Evolutionary conservation across 306 rosid species (phyloP), one percentile per base, ranked within the genome.

Genomic region (Begonia masoniana): DNA sequence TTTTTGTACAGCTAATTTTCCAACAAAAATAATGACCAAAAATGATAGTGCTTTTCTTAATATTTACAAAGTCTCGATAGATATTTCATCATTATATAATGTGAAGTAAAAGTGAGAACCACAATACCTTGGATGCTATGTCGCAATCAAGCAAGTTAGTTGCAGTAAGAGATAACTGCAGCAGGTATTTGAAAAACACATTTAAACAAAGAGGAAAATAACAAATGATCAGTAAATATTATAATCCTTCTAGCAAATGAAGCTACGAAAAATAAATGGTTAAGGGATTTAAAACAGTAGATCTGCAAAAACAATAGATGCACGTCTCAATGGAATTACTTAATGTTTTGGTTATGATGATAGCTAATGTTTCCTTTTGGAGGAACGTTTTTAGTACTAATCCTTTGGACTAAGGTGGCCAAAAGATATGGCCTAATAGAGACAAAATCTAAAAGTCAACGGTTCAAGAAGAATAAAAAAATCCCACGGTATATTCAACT

Each of bases 161-260:
- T 10, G 91, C 96, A 12, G 81, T 76, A 6, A 87, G 46, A 47
- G 91, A 74, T 56, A 87, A 56, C 96, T 87, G 83, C 70, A 68
- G 12, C 62, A 76, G 48, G 65, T 16, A 75, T 31, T 31, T 48
- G 45, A 21, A 9, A 73, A 68, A 56, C 52, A 6, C 61, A 68
- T 58, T 12, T 72, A 53, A 41, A 50, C 51, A 58, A 46, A 14
- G 15, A 45, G 13, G 49, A 45, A 45, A 43, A 16, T 15, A 17
- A 42, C 50, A 41, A 12, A 6, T 21, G 26, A 11, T n/a, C 15
- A 45, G 13, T 11, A 10, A 45, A 10, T 7, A 45, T 7, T 10
- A 45, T 12, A 10, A 13, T 45, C 13, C 12, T 10, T 45, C 14
- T 45, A 0, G 14, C 12, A 45, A 10, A 45, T 45, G 48, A 10